Conservation (phyloP, 208 protist species). For the Phytomonas francai region DNA sequence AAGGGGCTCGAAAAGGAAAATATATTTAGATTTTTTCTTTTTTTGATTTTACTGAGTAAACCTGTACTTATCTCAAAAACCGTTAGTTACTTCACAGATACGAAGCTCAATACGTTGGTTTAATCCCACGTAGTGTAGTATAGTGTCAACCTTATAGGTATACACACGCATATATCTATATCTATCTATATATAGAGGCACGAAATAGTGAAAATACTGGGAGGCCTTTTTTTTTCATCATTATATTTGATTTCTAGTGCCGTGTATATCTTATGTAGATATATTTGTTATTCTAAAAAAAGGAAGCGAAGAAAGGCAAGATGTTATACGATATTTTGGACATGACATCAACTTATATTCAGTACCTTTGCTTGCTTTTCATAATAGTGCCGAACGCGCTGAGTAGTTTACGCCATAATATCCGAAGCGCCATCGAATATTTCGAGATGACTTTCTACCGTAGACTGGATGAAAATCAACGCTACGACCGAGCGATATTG, state of each 20-base stretch:
- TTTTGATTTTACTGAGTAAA: slow-evolving; percentile 5
- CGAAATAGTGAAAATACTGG: background rate
- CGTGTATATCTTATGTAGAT: no score
- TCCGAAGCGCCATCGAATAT: slow-evolving; percentile 24
- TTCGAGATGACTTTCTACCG: slow-evolving; percentile 22
- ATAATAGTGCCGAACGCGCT: no score
- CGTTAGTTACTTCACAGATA: background rate
- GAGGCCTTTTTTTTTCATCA: no score
- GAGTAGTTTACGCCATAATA: background rate
- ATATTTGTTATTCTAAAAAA: no score
- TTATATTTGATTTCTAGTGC: no score
- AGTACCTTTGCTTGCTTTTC: slow-evolving; percentile 54
- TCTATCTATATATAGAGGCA: slow-evolving; percentile 5
- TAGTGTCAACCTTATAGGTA: background rate
- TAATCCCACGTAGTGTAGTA: background rate
- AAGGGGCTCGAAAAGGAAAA: background rate
- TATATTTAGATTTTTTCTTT: slow-evolving; percentile 13
- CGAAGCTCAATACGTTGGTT: background rate
- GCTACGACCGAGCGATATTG: slow-evolving; percentile 27
- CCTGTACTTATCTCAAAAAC: slow-evolving; percentile 1
- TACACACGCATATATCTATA: slow-evolving; percentile 2
- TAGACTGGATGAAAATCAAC: slow-evolving; percentile 15
- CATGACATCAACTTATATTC: slow-evolving; percentile 61
- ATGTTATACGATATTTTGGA: slow-evolving; percentile 71
- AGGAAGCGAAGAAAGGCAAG: background rate